phyloP scores from a whole-genome alignment of 2,329 filamentous ascomycete species.

The Stachybotrys elegans region DNA sequence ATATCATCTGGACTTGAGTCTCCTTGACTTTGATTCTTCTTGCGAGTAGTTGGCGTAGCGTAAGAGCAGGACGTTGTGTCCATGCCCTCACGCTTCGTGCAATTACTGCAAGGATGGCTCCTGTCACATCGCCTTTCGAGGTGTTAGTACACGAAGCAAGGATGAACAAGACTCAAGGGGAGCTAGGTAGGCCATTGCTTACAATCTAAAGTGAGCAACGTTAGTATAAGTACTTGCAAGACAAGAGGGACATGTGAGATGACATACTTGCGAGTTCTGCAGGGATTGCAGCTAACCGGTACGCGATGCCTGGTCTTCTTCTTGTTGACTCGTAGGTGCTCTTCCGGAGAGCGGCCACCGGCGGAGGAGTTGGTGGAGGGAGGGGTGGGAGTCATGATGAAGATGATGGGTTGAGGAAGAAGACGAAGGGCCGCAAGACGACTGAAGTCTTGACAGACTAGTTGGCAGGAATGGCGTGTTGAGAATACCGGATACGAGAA shows the following conservation, averaged over 20 bases:
- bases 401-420: conserved; percentile 32
- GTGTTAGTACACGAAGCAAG: background rate
- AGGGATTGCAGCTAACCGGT: conserved; percentile 86
- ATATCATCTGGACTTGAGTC: conserved; percentile 79
- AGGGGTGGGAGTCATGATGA: conserved; percentile 68
- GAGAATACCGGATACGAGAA: too few relatives aligned
- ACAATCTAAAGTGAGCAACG: conserved; percentile 28
- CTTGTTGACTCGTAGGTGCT: conserved; percentile 80
- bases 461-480: conserved; percentile 1
- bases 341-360: conserved; percentile 73
- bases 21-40: conserved; percentile 64
- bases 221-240: conserved; percentile 5
- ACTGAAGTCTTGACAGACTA: conserved; percentile 15
- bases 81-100: conserved; percentile 81
- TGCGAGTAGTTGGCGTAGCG: conserved; percentile 64
- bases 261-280: conserved; percentile 81
- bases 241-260: background rate
- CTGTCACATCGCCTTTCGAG: conserved; percentile 80
- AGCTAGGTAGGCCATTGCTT: conserved; percentile 11
- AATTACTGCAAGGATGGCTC: conserved; percentile 87
- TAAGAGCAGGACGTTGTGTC: conserved; percentile 81
- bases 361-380: conserved; percentile 74
- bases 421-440: conserved; percentile 14
- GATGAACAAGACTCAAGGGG: background rate
- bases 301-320: conserved; percentile 91